Evolutionary conservation across 2,329 filamentous ascomycete genomes (phyloP), one percentile per base, ranked within the genome.

Genomic region (Colletotrichum australisinense): DNA sequence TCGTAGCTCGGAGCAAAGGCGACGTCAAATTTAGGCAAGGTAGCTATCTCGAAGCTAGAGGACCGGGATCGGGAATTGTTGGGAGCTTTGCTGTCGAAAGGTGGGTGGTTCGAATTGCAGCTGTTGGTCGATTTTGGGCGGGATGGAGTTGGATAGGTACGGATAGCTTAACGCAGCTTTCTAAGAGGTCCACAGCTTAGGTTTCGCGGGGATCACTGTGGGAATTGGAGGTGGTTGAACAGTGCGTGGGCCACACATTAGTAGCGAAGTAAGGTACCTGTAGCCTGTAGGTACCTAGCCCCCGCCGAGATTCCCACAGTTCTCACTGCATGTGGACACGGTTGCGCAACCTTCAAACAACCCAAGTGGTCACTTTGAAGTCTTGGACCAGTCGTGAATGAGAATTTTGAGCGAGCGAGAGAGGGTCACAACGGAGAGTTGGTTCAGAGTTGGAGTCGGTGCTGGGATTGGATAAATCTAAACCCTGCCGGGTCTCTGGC

Each of bases 321-420:
- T 57, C 24, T 53, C 32, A 57, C 56, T 19, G 38, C 38, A 42
- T 42, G 38, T 71, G 71, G 71, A 73, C 71, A 73, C 71, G 62
- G 60, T 73, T 69, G 67, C 70, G 60, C 66, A 59, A 65, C 26
- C 12, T n/a, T 9, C 42, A 49, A 49, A 49, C 42, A 49, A n/a
- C 19, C 19, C 42, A n/a, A 49, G 42, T 49, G 42, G 42, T n/a
- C 8, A 22, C 19, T 49, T 19, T 11, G 11, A 22, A 19, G 38
- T 42, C 0, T 49, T 49, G 3, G 19, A 12, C 38, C 38, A 42
- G 14, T 42, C 14, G 16, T 19, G 14, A 42, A 19, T 7, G 38
- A 42, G 38, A 16, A 42, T 42, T 42, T 22, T 11, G 42, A n/a
- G 42, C 8, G 42, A 5, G 42, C 1, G 42, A 49, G 19, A 49